Percentiles rank a stretch among this genome's conserved stretches.
Conservation (phyloP, 1,284 basidiomycete species). For the Hypsizygus ulmarius region DNA sequence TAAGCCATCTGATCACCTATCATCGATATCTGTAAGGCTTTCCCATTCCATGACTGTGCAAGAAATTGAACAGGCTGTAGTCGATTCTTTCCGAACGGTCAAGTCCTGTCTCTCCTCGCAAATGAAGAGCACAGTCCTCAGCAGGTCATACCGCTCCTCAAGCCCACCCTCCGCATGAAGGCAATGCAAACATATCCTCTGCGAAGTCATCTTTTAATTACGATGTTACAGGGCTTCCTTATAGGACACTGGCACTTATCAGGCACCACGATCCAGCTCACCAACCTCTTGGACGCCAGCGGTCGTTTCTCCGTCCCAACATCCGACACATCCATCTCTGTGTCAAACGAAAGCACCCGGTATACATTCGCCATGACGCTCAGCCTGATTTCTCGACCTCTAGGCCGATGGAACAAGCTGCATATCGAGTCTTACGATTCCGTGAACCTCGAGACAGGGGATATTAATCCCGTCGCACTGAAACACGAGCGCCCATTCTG, state of each 20-base stretch:
- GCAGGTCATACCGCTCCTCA: slow-evolving; percentile 75
- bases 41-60: neutral
- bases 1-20: slow-evolving; percentile 76
- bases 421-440: slow-evolving; percentile 75
- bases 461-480: slow-evolving; percentile 67
- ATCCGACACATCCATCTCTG: slow-evolving; percentile 14
- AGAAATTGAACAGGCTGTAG: slow-evolving; percentile 33
- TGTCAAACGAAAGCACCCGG: slow-evolving; percentile 36
- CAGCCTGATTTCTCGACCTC: slow-evolving; percentile 69
- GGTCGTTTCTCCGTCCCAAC: slow-evolving; percentile 29
- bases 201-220: slow-evolving; percentile 1
- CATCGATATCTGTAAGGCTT: slow-evolving; percentile 73
- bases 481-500: slow-evolving; percentile 88
- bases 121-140: slow-evolving; percentile 78
- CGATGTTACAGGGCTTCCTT: slow-evolving; percentile 54
- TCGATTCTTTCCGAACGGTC: slow-evolving; percentile 87
- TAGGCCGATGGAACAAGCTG: slow-evolving; percentile 88
- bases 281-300: slow-evolving; percentile 59
- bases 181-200: slow-evolving; percentile 33
- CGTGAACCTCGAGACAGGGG: slow-evolving; percentile 73
- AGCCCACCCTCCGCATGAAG: slow-evolving; percentile 78
- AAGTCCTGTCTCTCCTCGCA: slow-evolving; percentile 81
- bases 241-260: slow-evolving; percentile 68
- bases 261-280: slow-evolving; percentile 57
- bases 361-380: slow-evolving; percentile 90